Conservation (phyloP, 1,284 basidiomycete genomes). For the Bondarzewia mesenterica region DNA sequence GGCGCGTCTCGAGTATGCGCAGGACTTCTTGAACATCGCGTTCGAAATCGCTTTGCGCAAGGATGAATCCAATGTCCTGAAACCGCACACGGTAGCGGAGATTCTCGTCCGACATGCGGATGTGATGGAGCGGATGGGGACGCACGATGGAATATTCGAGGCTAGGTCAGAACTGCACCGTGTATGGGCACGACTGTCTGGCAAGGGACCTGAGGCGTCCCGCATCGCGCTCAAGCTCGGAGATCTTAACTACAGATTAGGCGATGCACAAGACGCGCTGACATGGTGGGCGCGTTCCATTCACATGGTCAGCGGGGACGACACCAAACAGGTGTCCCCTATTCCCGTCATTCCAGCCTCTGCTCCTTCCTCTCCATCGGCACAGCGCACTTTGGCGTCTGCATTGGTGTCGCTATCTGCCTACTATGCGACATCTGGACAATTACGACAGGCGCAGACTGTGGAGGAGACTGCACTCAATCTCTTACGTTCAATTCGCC, state of each 20-base stretch:
- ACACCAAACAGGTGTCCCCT: slow-evolving; percentile 3
- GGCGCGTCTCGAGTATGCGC: slow-evolving; percentile 42
- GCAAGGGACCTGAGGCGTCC: slow-evolving; percentile 36
- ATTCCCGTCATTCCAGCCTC: slow-evolving; percentile 28
- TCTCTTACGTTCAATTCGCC: slow-evolving; percentile 57
- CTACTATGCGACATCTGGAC: slow-evolving; percentile 57
- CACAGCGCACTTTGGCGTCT: slow-evolving; percentile 60
- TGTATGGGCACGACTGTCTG: slow-evolving; percentile 43
- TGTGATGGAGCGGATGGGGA: slow-evolving; percentile 63
- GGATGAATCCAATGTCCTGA: slow-evolving; percentile 28
- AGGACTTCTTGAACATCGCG: slow-evolving; percentile 46
- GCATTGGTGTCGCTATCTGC: slow-evolving; percentile 67
- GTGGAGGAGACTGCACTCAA: slow-evolving; percentile 61
- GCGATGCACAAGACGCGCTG: slow-evolving; percentile 44
- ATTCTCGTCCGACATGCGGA: slow-evolving; percentile 57
- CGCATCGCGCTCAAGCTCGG: slow-evolving; percentile 59
- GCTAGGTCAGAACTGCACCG: slow-evolving; percentile 58
- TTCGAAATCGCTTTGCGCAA: slow-evolving; percentile 38
- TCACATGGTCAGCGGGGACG: slow-evolving; percentile 28
- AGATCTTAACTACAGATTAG: slow-evolving; percentile 49
- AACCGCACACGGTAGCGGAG: slow-evolving; percentile 46
- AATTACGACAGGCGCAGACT: slow-evolving; percentile 58
- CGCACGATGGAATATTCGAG: slow-evolving; percentile 42
- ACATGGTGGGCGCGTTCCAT: slow-evolving; percentile 62
- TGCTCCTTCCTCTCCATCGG: slow-evolving; percentile 50